These are phyloP conservation scores for Endotrypanum monterogeii DNA, from an alignment of 208 protist genomes.

Conservation along the genomic window DNA sequence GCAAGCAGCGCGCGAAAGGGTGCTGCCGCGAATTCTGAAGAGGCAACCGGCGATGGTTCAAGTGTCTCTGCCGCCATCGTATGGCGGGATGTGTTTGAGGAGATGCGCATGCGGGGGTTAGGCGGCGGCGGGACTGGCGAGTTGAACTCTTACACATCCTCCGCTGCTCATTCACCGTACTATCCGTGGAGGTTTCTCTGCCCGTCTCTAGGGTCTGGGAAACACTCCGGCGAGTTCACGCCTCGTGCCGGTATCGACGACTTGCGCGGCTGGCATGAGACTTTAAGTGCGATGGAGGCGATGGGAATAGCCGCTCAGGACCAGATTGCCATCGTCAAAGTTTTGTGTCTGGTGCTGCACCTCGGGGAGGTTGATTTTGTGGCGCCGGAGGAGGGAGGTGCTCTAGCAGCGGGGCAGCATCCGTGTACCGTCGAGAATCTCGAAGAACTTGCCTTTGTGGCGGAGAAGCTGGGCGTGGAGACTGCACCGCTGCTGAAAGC, in stretches of 20 bases:
- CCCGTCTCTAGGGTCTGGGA: constrained; percentile 13
- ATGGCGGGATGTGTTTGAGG: constrained; percentile 23
- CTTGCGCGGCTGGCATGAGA: constrained; percentile 70
- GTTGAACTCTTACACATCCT: neutral
- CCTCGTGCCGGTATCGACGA: constrained; percentile 68
- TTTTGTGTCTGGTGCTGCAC: constrained; percentile 94
- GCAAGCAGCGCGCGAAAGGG: neutral
- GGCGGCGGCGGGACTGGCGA: constrained; percentile 2
- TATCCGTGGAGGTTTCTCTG: constrained; percentile 29
- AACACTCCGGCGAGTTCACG: constrained; percentile 22
- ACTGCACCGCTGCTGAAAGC: constrained; percentile 44
- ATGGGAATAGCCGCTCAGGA: constrained; percentile 83
- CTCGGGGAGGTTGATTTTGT: constrained; percentile 94
- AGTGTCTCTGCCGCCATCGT: neutral
- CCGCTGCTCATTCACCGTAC: neutral
- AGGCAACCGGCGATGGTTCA: neutral
- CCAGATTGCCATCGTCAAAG: constrained; percentile 76
- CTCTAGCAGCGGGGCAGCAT: constrained; percentile 29
- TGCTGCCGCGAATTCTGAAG: neutral
- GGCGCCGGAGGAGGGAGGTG: constrained; percentile 33
- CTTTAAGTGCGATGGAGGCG: constrained; percentile 88
- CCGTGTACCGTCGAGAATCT: constrained; percentile 32
- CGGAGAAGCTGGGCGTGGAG: constrained; percentile 61
- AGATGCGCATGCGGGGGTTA: constrained; percentile 24
- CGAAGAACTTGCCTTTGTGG: constrained; percentile 50